Conservation (phyloP, 2,329 filamentous ascomycete genomes). For the Claviceps citrina region DNA sequence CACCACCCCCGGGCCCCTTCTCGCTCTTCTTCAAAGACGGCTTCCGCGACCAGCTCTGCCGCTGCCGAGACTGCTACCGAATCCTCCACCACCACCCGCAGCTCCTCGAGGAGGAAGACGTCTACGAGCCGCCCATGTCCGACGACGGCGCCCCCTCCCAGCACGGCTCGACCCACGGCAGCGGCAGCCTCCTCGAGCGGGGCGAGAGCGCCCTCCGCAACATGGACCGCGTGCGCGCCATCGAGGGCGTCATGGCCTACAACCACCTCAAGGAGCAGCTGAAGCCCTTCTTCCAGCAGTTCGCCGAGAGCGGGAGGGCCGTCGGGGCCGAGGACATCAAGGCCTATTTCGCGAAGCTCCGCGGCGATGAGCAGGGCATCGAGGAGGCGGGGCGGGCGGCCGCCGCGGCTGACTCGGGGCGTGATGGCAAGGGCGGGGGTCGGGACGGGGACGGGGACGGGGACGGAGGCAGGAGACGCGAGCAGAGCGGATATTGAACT, state of each 20-base stretch:
- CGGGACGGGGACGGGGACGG: no score
- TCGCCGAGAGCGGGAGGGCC: slow-evolving; percentile 75
- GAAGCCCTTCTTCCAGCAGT: slow-evolving; percentile 87
- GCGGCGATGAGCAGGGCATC: slow-evolving; percentile 70
- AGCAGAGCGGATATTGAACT: slow-evolving; percentile 37
- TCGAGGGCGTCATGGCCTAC: slow-evolving; percentile 96
- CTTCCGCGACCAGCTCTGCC: slow-evolving; percentile 74
- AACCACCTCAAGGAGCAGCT: slow-evolving; percentile 91
- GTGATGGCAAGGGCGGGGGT: slow-evolving; percentile 17
- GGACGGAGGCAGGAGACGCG: slow-evolving; percentile 25
- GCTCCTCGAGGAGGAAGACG: slow-evolving; percentile 85
- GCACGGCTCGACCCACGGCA: slow-evolving; percentile 47
- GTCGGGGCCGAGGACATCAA: slow-evolving; percentile 95
- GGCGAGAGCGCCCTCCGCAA: slow-evolving; percentile 85
- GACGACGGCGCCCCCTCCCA: slow-evolving; percentile 39
- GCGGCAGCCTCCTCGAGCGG: slow-evolving; percentile 72
- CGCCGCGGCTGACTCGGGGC: slow-evolving; percentile 25
- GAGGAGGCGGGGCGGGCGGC: slow-evolving; percentile 22
- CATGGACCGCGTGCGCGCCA: slow-evolving; percentile 81
- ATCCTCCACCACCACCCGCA: slow-evolving; percentile 56
- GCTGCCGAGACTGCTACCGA: slow-evolving; percentile 66
- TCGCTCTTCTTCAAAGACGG: slow-evolving; percentile 68
- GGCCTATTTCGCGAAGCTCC: slow-evolving; percentile 82
- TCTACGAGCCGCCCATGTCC: slow-evolving; percentile 82
- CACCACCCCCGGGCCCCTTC: slow-evolving; percentile 41